These are phyloP conservation scores for Curvularia verruculosa DNA, from an alignment of 2,329 filamentous ascomycete species.

Conservation along the genomic window DNA sequence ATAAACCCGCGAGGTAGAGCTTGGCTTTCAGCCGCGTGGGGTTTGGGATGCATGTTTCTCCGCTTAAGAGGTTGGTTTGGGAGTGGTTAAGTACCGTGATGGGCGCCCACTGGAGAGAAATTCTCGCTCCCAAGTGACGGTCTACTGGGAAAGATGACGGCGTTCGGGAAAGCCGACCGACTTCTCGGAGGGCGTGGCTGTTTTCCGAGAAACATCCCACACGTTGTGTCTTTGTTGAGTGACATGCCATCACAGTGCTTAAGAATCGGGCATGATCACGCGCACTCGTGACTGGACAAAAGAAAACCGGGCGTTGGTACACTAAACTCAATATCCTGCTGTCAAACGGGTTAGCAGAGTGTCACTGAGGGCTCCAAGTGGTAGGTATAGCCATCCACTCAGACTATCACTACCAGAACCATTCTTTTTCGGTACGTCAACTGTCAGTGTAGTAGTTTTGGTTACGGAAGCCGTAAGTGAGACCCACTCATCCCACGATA, in stretches of 20 bases:
- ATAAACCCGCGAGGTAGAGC: constrained; percentile 23
- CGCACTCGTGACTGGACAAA: not conserved
- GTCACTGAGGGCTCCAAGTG: not conserved
- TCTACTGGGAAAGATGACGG: constrained; percentile 19
- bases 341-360: not conserved
- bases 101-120: constrained; percentile 26
- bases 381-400: too few relatives aligned
- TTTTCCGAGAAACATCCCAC: constrained; percentile 10
- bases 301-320: not conserved
- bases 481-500: not conserved
- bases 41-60: constrained; percentile 18
- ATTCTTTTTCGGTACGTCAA: not conserved
- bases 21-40: constrained; percentile 15
- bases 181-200: constrained; percentile 4
- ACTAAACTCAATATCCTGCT: not conserved
- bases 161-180: constrained; percentile 19
- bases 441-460: not conserved
- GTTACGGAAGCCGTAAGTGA: not conserved
- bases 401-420: not conserved
- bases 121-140: constrained; percentile 25
- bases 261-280: not conserved
- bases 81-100: constrained; percentile 38
- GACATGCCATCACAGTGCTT: not conserved
- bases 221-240: constrained; percentile 16
- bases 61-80: constrained; percentile 6